These are phyloP conservation scores for Rostrohypoxylon terebratum DNA, from an alignment of 495 filamentous ascomycete species.

Conservation along the genomic window DNA sequence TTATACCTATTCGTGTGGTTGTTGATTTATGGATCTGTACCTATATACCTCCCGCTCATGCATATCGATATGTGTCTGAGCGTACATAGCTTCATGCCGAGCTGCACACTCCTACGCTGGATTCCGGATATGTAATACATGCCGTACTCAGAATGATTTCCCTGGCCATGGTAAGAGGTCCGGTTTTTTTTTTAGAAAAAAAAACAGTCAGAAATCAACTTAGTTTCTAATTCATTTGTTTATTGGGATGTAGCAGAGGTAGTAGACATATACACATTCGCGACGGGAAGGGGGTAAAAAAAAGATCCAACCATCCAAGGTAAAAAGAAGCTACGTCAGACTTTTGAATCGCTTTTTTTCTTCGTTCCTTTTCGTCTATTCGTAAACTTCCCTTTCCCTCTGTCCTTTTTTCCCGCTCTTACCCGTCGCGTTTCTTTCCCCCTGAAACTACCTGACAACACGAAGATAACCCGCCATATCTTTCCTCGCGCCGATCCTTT, in stretches of 20 bases:
- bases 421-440: not conserved
- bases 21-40: not conserved
- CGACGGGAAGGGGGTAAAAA: conserved; percentile 11
- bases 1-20: not conserved
- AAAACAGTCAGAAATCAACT: conserved; percentile 15
- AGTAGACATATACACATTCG: conserved; percentile 49
- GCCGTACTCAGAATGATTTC: not conserved
- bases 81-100: not conserved
- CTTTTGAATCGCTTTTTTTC: conserved; percentile 3
- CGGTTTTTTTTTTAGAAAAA: too few species aligned
- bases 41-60: not conserved
- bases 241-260: conserved; percentile 23
- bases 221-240: conserved; percentile 25
- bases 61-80: not conserved
- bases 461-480: not conserved
- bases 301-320: conserved; percentile 21
- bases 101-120: not conserved
- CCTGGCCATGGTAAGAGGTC: not conserved
- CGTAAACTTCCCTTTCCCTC: not conserved
- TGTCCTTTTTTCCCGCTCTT: not conserved
- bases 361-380: conserved; percentile 4
- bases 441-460: not conserved
- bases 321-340: conserved; percentile 8
- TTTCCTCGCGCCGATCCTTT: not conserved
- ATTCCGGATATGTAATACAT: not conserved